These are phyloP conservation scores for Suillus cothurnatus DNA, from an alignment of 768 basidiomycete species.

Conservation along the genomic window DNA sequence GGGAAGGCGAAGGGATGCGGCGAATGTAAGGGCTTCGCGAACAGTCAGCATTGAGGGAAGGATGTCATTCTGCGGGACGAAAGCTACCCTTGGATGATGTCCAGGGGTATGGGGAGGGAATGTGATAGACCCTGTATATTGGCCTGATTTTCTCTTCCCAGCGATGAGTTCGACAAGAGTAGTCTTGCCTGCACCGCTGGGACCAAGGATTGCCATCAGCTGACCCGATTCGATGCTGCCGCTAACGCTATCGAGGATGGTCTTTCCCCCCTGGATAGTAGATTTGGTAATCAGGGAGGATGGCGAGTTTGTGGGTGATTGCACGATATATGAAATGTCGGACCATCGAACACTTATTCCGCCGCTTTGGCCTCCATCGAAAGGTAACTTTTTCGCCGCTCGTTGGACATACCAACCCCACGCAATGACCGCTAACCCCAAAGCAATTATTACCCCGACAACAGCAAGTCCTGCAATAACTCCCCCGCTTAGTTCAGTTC, in stretches of 20 bases:
- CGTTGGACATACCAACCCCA: slow-evolving; percentile 66
- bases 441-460: slow-evolving; percentile 64
- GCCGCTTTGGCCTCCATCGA: slow-evolving; percentile 43
- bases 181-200: slow-evolving; percentile 92
- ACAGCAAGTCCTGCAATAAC: slow-evolving; percentile 92
- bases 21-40: slow-evolving; percentile 81
- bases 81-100: slow-evolving; percentile 64
- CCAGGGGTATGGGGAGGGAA: slow-evolving; percentile 45
- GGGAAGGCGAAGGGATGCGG: slow-evolving; percentile 82
- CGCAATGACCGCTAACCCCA: slow-evolving; percentile 59
- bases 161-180: slow-evolving; percentile 91
- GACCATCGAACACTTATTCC: slow-evolving; percentile 70
- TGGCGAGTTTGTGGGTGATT: slow-evolving; percentile 20
- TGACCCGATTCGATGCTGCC: slow-evolving; percentile 78
- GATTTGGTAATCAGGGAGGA: background rate
- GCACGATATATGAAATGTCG: slow-evolving; percentile 66
- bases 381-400: slow-evolving; percentile 52
- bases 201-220: slow-evolving; percentile 91
- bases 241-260: slow-evolving; percentile 68
- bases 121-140: slow-evolving; percentile 62
- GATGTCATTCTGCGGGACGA: slow-evolving; percentile 87
- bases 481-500: slow-evolving; percentile 65
- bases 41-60: slow-evolving; percentile 81
- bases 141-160: slow-evolving; percentile 77
- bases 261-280: slow-evolving; percentile 39